Evolutionary conservation across 257 asterid species (phyloP).

Genomic region (Jacaranda mimosifolia): DNA sequence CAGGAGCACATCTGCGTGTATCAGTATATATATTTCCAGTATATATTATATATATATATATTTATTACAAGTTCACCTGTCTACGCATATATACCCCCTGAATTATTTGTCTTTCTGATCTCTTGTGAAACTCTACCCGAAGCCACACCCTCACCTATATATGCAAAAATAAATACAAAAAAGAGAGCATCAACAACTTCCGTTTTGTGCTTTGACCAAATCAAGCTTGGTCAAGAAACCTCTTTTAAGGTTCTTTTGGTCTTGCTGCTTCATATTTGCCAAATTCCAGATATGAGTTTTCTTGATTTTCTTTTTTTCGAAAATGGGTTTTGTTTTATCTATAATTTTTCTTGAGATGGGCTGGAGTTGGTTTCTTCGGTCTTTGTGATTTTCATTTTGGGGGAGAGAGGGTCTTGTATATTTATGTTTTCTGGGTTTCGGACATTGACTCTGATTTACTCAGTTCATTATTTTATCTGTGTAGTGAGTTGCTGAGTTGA

Average conservation of each 20-base stretch:
- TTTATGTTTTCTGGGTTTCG: constrained; percentile 35
- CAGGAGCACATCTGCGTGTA: constrained; percentile 15
- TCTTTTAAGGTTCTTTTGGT: constrained; percentile 43
- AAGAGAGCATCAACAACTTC: constrained; percentile 47
- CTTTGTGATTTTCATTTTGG: neutral
- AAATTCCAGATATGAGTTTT: constrained; percentile 45
- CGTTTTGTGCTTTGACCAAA: constrained; percentile 53
- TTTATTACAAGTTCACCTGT: constrained; percentile 32
- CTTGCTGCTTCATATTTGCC: constrained; percentile 43
- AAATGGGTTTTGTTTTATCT: constrained; percentile 16
- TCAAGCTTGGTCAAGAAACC: constrained; percentile 50
- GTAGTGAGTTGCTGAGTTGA: constrained; percentile 33
- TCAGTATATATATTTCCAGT: constrained; percentile 2
- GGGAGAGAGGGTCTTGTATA: constrained; percentile 24
- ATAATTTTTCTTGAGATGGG: constrained; percentile 14
- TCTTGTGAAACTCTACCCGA: constrained; percentile 37
- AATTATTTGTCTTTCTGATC: constrained; percentile 45
- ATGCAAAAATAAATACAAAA: constrained; percentile 37
- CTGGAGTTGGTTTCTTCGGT: constrained; percentile 7
- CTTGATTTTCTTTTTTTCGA: neutral
- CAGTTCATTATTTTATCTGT: neutral
- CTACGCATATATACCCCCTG: constrained; percentile 47
- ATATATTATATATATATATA: neutral
- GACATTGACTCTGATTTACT: constrained; percentile 48
- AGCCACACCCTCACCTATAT: constrained; percentile 42